Evolutionary conservation across 768 basidiomycete genomes (phyloP).

Genomic region (Kwoniella europaea): DNA sequence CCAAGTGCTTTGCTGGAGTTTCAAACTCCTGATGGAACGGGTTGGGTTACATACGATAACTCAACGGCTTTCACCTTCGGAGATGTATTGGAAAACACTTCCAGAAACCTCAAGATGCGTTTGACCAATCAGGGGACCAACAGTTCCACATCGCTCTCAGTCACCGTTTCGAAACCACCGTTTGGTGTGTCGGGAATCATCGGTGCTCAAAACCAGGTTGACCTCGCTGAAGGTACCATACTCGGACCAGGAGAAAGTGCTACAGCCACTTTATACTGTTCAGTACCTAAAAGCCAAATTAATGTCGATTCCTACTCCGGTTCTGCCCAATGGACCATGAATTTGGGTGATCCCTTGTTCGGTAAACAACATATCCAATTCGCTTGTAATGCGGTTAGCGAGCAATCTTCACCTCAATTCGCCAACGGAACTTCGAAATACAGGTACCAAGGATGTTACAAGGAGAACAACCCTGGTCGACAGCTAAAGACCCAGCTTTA

Average conservation of each 20-base stretch:
- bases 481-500: slow-evolving; percentile 20
- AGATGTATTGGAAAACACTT: slow-evolving; percentile 20
- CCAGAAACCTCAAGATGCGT: slow-evolving; percentile 20
- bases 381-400: slow-evolving; percentile 17
- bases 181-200: slow-evolving; percentile 23
- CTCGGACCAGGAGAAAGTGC: slow-evolving; percentile 24
- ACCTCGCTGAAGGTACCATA: slow-evolving; percentile 21
- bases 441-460: slow-evolving; percentile 22
- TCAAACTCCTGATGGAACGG: slow-evolving; percentile 20
- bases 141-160: slow-evolving; percentile 16
- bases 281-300: slow-evolving; percentile 23
- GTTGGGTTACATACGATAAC: slow-evolving; percentile 24
- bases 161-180: slow-evolving; percentile 25
- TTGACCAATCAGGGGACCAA: slow-evolving; percentile 21
- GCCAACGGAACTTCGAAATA: slow-evolving; percentile 12
- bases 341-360: slow-evolving; percentile 19
- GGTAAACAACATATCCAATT: slow-evolving; percentile 25
- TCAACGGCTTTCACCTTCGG: slow-evolving; percentile 21
- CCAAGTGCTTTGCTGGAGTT: slow-evolving; percentile 23
- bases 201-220: slow-evolving; percentile 23
- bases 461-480: slow-evolving; percentile 22
- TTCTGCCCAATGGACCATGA: slow-evolving; percentile 20
- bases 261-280: slow-evolving; percentile 21
- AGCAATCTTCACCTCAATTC: slow-evolving; percentile 12
- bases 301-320: slow-evolving; percentile 19